These are phyloP conservation scores for rapeseed (Brassica napus) DNA, from an alignment of 345 rosid genomes.

Conservation along the genomic window Da-Ae NC_063451.1:15986001-15986500, in stretches of 20 bases:
- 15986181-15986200: not conserved
- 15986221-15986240: not conserved
- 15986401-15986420: slow-evolving; percentile 78
- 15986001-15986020: not conserved
- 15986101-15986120: not conserved
- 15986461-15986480: slow-evolving; percentile 3
- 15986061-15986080: not conserved
- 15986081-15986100: not conserved
- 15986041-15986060: not conserved
- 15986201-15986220: not conserved
- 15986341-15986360: not conserved
- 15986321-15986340: not conserved
- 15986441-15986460: slow-evolving; percentile 47
- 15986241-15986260: not conserved
- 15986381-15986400: slow-evolving; percentile 1
- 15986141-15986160: not conserved
- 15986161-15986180: not conserved
- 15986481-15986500: slow-evolving; percentile 5
- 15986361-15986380: slow-evolving; percentile 2
- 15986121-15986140: not conserved
- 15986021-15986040: not conserved
- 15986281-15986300: not conserved
- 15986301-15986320: not conserved
- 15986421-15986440: slow-evolving; percentile 94
- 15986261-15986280: not conserved